phyloP scores from a whole-genome alignment of 768 basidiomycete species.

The Xanthoconium purpureum region DNA sequence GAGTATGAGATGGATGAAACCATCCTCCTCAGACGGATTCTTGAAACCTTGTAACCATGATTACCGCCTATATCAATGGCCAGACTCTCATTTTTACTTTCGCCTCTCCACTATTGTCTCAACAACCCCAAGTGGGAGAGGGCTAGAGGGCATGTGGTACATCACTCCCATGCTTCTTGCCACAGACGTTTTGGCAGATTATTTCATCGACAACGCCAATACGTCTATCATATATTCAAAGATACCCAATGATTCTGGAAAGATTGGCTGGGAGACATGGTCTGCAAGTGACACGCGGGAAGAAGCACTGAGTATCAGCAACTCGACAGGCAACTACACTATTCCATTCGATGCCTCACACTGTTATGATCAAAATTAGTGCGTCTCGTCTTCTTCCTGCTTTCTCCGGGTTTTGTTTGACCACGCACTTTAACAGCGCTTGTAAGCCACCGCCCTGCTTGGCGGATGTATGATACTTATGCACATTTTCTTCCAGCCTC shows the following conservation, averaged over 20 bases:
- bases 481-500: slow-evolving; percentile 4
- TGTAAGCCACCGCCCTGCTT: slow-evolving; percentile 9
- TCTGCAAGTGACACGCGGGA: not conserved
- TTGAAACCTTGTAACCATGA: not conserved
- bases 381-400: not conserved
- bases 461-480: not conserved
- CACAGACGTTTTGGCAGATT: slow-evolving; percentile 18
- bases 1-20: not conserved
- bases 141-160: slow-evolving; percentile 1
- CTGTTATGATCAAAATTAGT: slow-evolving; percentile 29
- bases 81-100: not conserved
- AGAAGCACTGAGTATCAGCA: slow-evolving; percentile 7
- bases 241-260: slow-evolving; percentile 12
- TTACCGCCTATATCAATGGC: not conserved
- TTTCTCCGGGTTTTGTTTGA: not conserved
- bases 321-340: slow-evolving; percentile 19
- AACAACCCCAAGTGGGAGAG: not conserved
- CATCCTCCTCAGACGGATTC: not conserved
- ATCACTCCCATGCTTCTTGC: slow-evolving; percentile 11
- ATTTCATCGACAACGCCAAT: slow-evolving; percentile 24
- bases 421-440: slow-evolving; percentile 6
- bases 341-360: slow-evolving; percentile 16
- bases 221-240: slow-evolving; percentile 18
- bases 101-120: not conserved
- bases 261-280: slow-evolving; percentile 9